Evolutionary conservation across 1,139 yeast species (phyloP).

Genomic region (Suhomyces terraborum): DNA sequence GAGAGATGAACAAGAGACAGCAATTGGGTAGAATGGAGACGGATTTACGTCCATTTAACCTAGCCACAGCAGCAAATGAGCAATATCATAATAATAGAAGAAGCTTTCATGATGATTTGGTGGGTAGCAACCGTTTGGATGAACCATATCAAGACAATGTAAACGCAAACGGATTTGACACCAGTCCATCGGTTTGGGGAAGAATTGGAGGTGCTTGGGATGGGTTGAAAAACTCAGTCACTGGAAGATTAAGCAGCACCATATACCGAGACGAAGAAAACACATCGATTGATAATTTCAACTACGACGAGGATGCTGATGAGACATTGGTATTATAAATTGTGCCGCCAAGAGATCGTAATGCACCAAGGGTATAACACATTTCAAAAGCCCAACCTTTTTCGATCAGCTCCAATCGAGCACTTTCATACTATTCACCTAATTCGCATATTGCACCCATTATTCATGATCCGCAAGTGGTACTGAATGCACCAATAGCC

Average conservation of each 20-base stretch:
- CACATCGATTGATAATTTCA: slow-evolving; percentile 25
- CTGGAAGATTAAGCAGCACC: slow-evolving; percentile 16
- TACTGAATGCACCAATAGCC: too few species aligned
- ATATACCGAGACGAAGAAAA: slow-evolving; percentile 22
- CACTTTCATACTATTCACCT: too few species aligned
- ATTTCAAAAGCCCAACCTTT: too few species aligned
- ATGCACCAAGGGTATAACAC: neutral
- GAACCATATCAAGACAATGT: slow-evolving; percentile 9
- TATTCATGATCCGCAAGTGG: too few species aligned
- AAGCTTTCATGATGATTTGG: slow-evolving; percentile 28
- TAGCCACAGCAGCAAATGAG: slow-evolving; percentile 32
- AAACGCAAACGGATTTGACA: neutral
- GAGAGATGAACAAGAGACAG: slow-evolving; percentile 38
- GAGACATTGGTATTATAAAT: slow-evolving; percentile 25
- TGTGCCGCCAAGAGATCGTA: neutral
- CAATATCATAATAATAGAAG: slow-evolving; percentile 37
- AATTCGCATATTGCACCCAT: too few species aligned
- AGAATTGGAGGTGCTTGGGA: slow-evolving; percentile 30
- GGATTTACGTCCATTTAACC: slow-evolving; percentile 33
- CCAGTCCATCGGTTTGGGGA: slow-evolving; percentile 23
- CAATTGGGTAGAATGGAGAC: slow-evolving; percentile 16
- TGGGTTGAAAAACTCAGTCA: slow-evolving; percentile 24
- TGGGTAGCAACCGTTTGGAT: slow-evolving; percentile 7
- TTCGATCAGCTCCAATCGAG: too few species aligned
- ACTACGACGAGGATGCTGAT: slow-evolving; percentile 37